Conservation (phyloP, 2,329 filamentous ascomycete genomes). For the Helicocarpus griseus region DNA sequence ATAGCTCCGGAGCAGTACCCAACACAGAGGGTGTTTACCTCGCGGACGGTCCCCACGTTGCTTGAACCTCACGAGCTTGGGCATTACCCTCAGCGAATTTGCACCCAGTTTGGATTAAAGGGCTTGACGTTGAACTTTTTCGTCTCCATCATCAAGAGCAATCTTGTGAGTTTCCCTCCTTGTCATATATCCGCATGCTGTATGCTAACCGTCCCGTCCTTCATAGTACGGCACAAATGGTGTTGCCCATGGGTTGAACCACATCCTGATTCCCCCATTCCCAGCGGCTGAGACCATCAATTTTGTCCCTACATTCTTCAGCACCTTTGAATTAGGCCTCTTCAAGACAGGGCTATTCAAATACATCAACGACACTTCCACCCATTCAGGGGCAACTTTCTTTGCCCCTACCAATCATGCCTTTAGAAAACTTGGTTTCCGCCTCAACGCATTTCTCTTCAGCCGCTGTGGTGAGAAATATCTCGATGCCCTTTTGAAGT, state of each 20-base stretch:
- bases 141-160: constrained; percentile 56
- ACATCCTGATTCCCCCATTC: constrained; percentile 67
- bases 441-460: constrained; percentile 77
- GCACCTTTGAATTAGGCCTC: constrained; percentile 65
- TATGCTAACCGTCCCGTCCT: neutral
- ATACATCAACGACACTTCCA: constrained; percentile 46
- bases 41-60: constrained; percentile 65
- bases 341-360: constrained; percentile 62
- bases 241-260: constrained; percentile 67
- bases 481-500: constrained; percentile 66
- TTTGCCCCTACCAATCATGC: constrained; percentile 75
- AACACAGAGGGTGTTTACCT: constrained; percentile 53
- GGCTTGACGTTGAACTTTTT: constrained; percentile 70
- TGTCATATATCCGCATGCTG: neutral
- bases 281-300: constrained; percentile 54
- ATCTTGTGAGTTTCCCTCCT: constrained; percentile 48
- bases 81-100: constrained; percentile 60
- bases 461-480: constrained; percentile 63
- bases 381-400: constrained; percentile 58
- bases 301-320: constrained; percentile 60
- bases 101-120: constrained; percentile 52
- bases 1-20: constrained; percentile 59
- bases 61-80: constrained; percentile 52
- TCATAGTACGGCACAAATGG: constrained; percentile 63
- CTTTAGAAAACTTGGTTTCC: constrained; percentile 64